Evolutionary conservation across 1,139 yeast species (phyloP), one percentile per base, ranked within the genome.

Genomic region (Lizanozyma gosingica): DNA sequence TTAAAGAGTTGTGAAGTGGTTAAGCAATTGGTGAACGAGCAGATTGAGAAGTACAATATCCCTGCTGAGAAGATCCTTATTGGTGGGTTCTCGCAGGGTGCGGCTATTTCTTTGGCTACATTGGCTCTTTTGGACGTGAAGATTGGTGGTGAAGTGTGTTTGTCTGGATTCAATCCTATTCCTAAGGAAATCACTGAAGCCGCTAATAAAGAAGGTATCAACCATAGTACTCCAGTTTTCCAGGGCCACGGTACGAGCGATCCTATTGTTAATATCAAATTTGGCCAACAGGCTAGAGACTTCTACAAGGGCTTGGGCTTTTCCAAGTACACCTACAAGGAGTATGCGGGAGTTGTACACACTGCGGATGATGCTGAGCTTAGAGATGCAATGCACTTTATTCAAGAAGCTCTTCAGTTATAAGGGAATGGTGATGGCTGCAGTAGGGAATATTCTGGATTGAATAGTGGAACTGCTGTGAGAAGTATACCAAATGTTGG

Each of bases 81-180:
- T 46, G 97, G 97, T 33, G 98, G 98, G 1, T 92, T 92, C 56
- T 82, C 94, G 4, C 98, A 92, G 62, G 98, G 98, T 44, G 95
- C 88, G 39, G 92, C 95, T 1, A 49, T 90, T 11, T 64, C 94
- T 1, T 63, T 85, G 43, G 90, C 88, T 2, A 56, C 69, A 8
- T 49, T 56, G n/a, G 47, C 70, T 1, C 47, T 59, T 34, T 59
- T 73, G 35, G 79, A 82, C 18, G 56, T 64, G 41, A 83, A 81
- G 51, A 64, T 90, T 17, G 98, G 86, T 14, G 98, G 96, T 2
- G 71, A 83, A 36, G 62, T 85, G 15, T 79, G 83, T 0, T 64
- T 90, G 39, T 83, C 95, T 1, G 97, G 96, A 1, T 88, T 86
- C 51, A 63, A 78, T 45, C 82, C 92, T 2, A 67, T 78, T 43